Evolutionary conservation across 1,139 yeast genomes (phyloP).

Genomic region (Ogataea hybrid): DNA sequence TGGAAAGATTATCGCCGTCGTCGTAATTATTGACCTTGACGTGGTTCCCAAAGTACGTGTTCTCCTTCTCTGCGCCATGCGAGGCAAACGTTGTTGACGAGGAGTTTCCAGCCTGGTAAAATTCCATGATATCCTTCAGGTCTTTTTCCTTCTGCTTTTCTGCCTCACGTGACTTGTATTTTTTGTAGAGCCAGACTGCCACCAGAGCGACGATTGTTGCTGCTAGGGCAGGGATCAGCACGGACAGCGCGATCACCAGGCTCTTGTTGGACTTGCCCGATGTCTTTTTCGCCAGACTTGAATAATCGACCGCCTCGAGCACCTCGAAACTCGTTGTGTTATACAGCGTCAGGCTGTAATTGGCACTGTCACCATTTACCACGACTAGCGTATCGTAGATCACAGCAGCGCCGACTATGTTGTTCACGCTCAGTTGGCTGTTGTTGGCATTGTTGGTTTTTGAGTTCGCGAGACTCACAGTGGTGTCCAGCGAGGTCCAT

Average conservation of each 20-base stretch:
- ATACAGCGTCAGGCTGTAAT: conserved; percentile 29
- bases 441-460: conserved; percentile 17
- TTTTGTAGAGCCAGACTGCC: conserved; percentile 24
- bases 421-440: conserved; percentile 20
- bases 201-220: conserved; percentile 23
- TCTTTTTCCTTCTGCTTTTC: conserved; percentile 30
- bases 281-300: conserved; percentile 12
- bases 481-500: conserved; percentile 31
- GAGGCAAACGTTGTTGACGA: conserved; percentile 25
- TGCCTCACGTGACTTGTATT: conserved; percentile 25
- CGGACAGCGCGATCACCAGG: conserved; percentile 30
- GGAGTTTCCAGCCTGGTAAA: conserved; percentile 27
- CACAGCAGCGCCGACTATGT: conserved; percentile 38
- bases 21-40: conserved; percentile 29
- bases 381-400: conserved; percentile 40
- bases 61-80: conserved; percentile 3
- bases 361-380: conserved; percentile 19
- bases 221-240: conserved; percentile 31
- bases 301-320: conserved; percentile 29
- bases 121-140: conserved; percentile 31
- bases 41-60: conserved; percentile 20
- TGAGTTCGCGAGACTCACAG: conserved; percentile 22
- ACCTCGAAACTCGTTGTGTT: conserved; percentile 28
- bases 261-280: conserved; percentile 20
- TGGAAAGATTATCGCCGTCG: conserved; percentile 44